Base-by-base conservation (phyloP, 2,329 filamentous ascomycete genomes). In the Aureobasidium sp. region DNA sequence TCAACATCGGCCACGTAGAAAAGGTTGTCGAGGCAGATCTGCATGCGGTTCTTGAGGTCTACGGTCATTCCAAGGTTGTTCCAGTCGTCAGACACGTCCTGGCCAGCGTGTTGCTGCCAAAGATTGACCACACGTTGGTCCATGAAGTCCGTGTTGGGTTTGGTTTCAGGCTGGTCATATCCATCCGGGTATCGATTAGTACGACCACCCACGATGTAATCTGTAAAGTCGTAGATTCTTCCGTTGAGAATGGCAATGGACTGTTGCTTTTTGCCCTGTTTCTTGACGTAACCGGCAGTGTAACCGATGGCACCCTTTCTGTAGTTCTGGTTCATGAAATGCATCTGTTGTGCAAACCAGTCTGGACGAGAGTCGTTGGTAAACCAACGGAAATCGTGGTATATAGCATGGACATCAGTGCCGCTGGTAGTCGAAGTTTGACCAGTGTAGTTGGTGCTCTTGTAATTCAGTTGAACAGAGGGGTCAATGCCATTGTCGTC, bases 1-100 rank as follows among this genome's bases (percentile, higher is more conserved):
- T 99, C 94, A 3, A 96, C 80, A 65, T 95, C 87, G 34, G 91
- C 94, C 29, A 97, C 86, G 70, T 94, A 97, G 78, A 97, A 99
- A 41, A 99, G 81, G 67, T 97, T 96, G 76, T 97, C 87, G 59
- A 99, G 81, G 70, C 94, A 99, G 1, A 86, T 79, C 71, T 86
- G 79, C 90, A 96, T 95, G 37, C 86, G 81, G 25, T 73, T 69
- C 68, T 87, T 88, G 66, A 84, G 70, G 0, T 71, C 79, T 0
- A 76, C 45, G 63, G 82, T 79, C 49, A 96, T 74, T 7, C 76
- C 73, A 32, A 97, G 79, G 1, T 83, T 79, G 48, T 92, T 79
- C 90, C 91, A 99, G 68, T 88, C 86, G 72, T 93, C 87, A 44
- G 87, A 90, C 39, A 97, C 81, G 71, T 99, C 94, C 41, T 83